Evolutionary conservation across 140 eudicot species (phyloP).

Genomic region (Anethum foeniculum): DNA sequence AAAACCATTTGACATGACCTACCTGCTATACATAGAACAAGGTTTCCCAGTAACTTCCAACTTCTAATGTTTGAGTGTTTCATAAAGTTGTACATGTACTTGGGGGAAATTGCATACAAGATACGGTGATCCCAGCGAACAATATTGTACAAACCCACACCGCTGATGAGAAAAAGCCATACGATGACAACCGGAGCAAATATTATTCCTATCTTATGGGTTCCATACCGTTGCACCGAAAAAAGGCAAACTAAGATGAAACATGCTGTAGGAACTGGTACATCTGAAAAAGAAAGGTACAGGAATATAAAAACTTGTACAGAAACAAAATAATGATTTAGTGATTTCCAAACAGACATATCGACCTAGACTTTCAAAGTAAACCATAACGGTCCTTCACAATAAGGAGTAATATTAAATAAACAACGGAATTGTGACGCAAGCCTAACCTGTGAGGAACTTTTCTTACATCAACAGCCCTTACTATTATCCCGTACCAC

Average conservation of each 20-base stretch:
- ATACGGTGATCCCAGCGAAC: conserved; percentile 25
- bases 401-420: background rate
- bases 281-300: conserved; percentile 21
- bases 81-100: conserved; percentile 40
- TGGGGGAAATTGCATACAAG: conserved; percentile 38
- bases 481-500: background rate
- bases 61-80: conserved; percentile 17
- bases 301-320: background rate
- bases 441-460: background rate
- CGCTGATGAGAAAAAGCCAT: conserved; percentile 42
- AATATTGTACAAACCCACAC: conserved; percentile 40
- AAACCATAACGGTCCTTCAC: background rate
- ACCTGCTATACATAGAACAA: conserved; percentile 54
- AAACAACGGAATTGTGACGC: background rate
- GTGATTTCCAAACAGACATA: background rate
- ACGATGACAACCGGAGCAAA: conserved; percentile 44
- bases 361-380: background rate
- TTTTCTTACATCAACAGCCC: background rate
- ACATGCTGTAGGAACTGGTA: conserved; percentile 48
- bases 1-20: background rate
- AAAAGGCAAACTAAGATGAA: conserved; percentile 46
- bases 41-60: conserved; percentile 44
- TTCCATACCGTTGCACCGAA: conserved; percentile 44
- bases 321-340: background rate
- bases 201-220: conserved; percentile 35